Percentiles rank a stretch among this genome's conserved stretches.
phyloP scores from a whole-genome alignment of 1,139 yeast species.

The Candida anutae region DNA sequence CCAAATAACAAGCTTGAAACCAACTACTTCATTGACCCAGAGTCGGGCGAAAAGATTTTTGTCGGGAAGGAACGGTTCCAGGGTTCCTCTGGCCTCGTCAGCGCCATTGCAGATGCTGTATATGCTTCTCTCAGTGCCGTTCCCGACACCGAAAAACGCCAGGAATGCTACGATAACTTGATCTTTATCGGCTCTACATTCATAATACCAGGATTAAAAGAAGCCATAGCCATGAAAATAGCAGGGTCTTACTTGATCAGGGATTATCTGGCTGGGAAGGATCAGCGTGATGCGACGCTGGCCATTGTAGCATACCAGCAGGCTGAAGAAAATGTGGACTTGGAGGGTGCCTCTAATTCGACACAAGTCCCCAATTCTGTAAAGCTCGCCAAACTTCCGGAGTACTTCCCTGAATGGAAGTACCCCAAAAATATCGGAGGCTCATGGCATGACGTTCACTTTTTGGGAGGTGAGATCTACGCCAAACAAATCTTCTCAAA shows the following conservation, averaged over 20 bases:
- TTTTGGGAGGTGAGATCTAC: slow-evolving; percentile 83
- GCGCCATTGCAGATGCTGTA: slow-evolving; percentile 45
- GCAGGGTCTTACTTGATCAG: slow-evolving; percentile 49
- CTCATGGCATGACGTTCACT: slow-evolving; percentile 59
- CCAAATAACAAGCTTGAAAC: slow-evolving; percentile 56
- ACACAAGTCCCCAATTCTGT: slow-evolving; percentile 72
- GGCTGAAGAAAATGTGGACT: slow-evolving; percentile 16
- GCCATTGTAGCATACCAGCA: slow-evolving; percentile 41
- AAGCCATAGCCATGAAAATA: slow-evolving; percentile 55
- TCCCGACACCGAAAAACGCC: slow-evolving; percentile 65
- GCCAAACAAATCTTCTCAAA: slow-evolving; percentile 74
- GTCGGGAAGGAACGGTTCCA: slow-evolving; percentile 87
- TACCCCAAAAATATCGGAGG: slow-evolving; percentile 53
- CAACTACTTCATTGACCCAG: slow-evolving; percentile 57
- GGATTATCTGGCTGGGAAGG: slow-evolving; percentile 18
- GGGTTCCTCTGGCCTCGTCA: slow-evolving; percentile 59
- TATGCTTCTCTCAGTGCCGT: slow-evolving; percentile 46
- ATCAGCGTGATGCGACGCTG: slow-evolving; percentile 26
- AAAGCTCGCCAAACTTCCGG: slow-evolving; percentile 67
- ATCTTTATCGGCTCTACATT: slow-evolving; percentile 73
- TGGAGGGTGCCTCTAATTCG: slow-evolving; percentile 22
- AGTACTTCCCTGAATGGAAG: slow-evolving; percentile 95
- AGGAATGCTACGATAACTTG: slow-evolving; percentile 81
- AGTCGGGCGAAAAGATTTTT: slow-evolving; percentile 39
- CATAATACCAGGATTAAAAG: slow-evolving; percentile 68